phyloP scores from a whole-genome alignment of 2,329 filamentous ascomycete genomes.

The Aureobasidium namibiae region DNA sequence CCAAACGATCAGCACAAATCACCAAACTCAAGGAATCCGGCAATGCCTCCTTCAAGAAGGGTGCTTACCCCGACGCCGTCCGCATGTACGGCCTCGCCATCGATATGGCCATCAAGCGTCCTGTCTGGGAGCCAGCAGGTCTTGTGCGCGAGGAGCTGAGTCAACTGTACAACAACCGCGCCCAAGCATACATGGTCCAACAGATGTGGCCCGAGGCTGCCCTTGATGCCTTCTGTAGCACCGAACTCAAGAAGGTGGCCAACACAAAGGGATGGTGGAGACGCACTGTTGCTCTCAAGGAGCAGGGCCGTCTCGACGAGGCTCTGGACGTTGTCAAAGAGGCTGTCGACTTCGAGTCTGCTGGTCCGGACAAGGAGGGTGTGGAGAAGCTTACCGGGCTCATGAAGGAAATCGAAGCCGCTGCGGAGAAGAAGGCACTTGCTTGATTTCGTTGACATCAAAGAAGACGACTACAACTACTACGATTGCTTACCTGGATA shows the following conservation, averaged over 20 bases:
- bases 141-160: conserved; percentile 79
- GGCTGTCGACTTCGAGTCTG: conserved; percentile 75
- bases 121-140: conserved; percentile 78
- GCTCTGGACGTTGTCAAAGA: conserved; percentile 68
- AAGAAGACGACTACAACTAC: neutral
- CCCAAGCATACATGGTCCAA: conserved; percentile 80
- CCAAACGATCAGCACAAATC: conserved; percentile 81
- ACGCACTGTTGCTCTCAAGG: conserved; percentile 70
- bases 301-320: conserved; percentile 86
- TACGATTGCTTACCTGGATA: neutral
- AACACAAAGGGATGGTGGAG: conserved; percentile 97
- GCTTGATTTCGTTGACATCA: neutral
- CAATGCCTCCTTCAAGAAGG: conserved; percentile 75
- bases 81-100: conserved; percentile 79
- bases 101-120: conserved; percentile 76
- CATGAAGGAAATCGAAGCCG: conserved; percentile 14
- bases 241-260: conserved; percentile 76
- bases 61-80: conserved; percentile 64
- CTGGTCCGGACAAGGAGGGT: conserved; percentile 29
- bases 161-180: conserved; percentile 73
- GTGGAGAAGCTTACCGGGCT: conserved; percentile 16
- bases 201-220: conserved; percentile 76
- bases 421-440: conserved; percentile 13
- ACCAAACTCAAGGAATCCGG: conserved; percentile 84
- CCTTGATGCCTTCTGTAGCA: conserved; percentile 79